Evolutionary conservation across 768 basidiomycete genomes (phyloP).

Genomic region (Cystobasidium onofrii): DNA sequence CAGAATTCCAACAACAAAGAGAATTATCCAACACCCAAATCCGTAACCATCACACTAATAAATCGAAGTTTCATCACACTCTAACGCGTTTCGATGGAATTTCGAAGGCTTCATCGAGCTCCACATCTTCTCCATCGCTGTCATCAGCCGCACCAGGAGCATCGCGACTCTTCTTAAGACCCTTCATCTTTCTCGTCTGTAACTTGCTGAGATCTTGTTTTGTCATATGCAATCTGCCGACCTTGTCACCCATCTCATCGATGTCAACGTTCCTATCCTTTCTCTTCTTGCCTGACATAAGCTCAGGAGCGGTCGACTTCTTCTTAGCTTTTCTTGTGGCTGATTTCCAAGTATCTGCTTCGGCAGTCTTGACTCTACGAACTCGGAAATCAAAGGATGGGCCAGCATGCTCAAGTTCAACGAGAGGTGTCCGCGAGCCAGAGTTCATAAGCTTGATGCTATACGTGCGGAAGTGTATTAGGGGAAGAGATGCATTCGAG

Average conservation of each 20-base stretch:
- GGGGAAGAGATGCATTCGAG: conserved; percentile 56
- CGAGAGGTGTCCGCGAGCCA: conserved; percentile 69
- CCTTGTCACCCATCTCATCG: conserved; percentile 94
- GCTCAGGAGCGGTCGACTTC: conserved; percentile 77
- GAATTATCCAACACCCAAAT: not conserved
- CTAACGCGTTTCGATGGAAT: not conserved
- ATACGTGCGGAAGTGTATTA: conserved; percentile 81
- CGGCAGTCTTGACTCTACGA: conserved; percentile 65
- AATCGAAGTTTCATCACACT: too few species aligned
- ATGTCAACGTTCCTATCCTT: conserved; percentile 82
- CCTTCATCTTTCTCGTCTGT: conserved; percentile 96
- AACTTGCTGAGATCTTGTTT: conserved; percentile 79
- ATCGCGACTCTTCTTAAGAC: conserved; percentile 52
- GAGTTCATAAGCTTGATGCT: conserved; percentile 62
- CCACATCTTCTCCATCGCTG: conserved; percentile 1
- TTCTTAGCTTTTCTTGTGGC: conserved; percentile 78
- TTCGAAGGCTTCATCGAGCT: conserved; percentile 12
- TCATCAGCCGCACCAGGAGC: not conserved
- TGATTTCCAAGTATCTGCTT: conserved; percentile 67
- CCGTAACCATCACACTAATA: not conserved
- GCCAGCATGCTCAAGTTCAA: conserved; percentile 79
- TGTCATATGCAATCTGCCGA: conserved; percentile 78
- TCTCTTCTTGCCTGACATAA: conserved; percentile 65
- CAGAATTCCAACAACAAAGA: not conserved
- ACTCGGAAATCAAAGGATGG: conserved; percentile 76